These are phyloP conservation scores for Mucor mucedo DNA, from an alignment of 371 early-diverging fungal genomes.

Conservation along the genomic window DNA sequence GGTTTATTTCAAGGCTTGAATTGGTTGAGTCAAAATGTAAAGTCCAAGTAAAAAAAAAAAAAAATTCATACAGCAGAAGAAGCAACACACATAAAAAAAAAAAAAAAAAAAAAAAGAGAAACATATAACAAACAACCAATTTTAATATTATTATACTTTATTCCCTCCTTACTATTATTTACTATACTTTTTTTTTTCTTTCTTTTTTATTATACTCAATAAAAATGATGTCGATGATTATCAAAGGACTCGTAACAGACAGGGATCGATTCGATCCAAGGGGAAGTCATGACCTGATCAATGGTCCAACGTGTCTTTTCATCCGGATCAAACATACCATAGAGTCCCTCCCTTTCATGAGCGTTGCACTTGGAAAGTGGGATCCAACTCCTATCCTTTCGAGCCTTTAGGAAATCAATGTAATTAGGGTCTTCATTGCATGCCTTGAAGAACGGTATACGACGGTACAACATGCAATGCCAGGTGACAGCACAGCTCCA, in stretches of 20 bases:
- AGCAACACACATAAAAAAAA: too few relatives aligned
- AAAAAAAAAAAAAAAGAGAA: too few relatives aligned
- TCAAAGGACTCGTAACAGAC: conserved; percentile 41
- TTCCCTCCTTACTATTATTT: conserved; percentile 9
- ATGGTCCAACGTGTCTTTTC: conserved; percentile 52
- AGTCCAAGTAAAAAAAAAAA: conserved; percentile 42
- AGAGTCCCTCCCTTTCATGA: conserved; percentile 38
- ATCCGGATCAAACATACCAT: conserved; percentile 57
- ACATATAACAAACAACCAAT: background rate
- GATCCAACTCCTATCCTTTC: conserved; percentile 43
- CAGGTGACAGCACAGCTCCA: conserved; percentile 88
- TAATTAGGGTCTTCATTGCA: conserved; percentile 67
- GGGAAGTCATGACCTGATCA: conserved; percentile 34
- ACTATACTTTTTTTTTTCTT: conserved; percentile 3
- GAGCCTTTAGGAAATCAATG: conserved; percentile 54
- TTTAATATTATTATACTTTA: background rate
- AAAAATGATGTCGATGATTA: conserved; percentile 33
- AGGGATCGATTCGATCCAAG: conserved; percentile 46
- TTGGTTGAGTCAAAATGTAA: conserved; percentile 88
- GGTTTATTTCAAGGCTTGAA: conserved; percentile 86
- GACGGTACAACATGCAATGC: conserved; percentile 78
- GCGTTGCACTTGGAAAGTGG: conserved; percentile 55
- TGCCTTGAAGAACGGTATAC: conserved; percentile 65
- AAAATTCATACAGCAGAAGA: too few relatives aligned
- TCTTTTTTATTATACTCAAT: conserved; percentile 5